phyloP scores from a whole-genome alignment of 768 basidiomycete species.

The Fomitopsis serialis region DNA sequence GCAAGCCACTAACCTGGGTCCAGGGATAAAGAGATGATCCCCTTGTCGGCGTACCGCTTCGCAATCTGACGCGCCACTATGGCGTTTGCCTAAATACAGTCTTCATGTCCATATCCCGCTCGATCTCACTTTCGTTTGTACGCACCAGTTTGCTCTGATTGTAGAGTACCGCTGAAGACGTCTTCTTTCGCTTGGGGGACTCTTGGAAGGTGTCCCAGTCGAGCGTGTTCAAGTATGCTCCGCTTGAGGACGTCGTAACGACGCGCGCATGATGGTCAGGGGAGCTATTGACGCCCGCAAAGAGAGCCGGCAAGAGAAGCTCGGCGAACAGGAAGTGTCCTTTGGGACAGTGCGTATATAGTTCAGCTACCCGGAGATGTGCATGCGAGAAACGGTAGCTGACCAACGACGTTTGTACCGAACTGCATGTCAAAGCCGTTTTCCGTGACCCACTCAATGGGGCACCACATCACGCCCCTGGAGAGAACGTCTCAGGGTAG shows the following conservation, averaged over 20 bases:
- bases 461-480: constrained; percentile 45
- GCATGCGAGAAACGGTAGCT: neutral
- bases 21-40: constrained; percentile 37
- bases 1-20: constrained; percentile 36
- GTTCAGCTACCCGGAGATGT: too few relatives aligned
- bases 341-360: constrained; percentile 35
- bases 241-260: too few relatives aligned
- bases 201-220: constrained; percentile 34
- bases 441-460: constrained; percentile 31
- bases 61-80: constrained; percentile 42
- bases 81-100: constrained; percentile 34
- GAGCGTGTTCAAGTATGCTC: constrained; percentile 26
- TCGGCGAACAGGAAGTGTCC: constrained; percentile 31
- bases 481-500: too few relatives aligned
- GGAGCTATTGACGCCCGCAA: constrained; percentile 36
- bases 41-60: constrained; percentile 37
- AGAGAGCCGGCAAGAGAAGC: constrained; percentile 42
- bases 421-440: constrained; percentile 50
- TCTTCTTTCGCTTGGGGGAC: constrained; percentile 14
- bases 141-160: constrained; percentile 42
- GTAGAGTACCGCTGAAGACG: constrained; percentile 14
- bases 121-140: neutral
- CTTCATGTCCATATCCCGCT: too few relatives aligned
- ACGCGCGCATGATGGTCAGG: too few relatives aligned
- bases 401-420: constrained; percentile 48